These are phyloP conservation scores for Poa pratensis DNA, from an alignment of 176 grass and related monocot genomes.

Conservation along the genomic window DNA sequence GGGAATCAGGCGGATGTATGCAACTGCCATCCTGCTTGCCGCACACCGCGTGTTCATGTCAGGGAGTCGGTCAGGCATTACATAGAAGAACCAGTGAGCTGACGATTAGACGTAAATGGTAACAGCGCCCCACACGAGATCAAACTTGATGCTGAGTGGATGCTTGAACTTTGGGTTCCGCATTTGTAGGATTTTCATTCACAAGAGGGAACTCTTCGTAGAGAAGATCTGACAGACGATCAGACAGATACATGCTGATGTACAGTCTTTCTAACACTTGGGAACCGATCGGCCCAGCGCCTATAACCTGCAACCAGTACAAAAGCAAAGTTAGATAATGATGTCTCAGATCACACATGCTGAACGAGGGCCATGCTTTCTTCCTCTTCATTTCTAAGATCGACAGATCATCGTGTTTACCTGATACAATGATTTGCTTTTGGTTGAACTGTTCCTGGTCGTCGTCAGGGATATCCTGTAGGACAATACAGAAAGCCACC, in stretches of 20 bases:
- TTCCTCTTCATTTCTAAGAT: background rate
- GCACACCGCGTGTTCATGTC: background rate
- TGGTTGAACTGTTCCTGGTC: conserved; percentile 50
- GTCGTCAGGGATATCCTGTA: conserved; percentile 49
- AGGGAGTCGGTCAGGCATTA: background rate
- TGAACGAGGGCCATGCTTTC: background rate
- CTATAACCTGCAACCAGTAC: conserved; percentile 62
- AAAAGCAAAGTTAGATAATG: conserved; percentile 13
- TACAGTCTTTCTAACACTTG: conserved; percentile 53
- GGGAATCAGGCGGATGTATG: background rate
- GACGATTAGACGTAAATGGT: background rate
- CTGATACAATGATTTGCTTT: conserved; percentile 59
- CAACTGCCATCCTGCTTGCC: background rate
- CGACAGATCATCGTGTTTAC: conserved; percentile 32
- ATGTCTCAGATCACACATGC: background rate
- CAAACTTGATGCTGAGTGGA: background rate
- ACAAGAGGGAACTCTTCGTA: background rate
- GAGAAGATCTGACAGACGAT: background rate
- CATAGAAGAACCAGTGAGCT: background rate
- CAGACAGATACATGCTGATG: conserved; percentile 43
- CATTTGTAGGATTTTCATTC: background rate
- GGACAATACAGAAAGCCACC: conserved; percentile 12
- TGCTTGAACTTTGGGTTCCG: background rate
- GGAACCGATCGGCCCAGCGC: conserved; percentile 67
- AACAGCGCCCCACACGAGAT: background rate